Percentiles rank a stretch among this genome's conserved stretches.
These are phyloP conservation scores for Wickerhamomyces silvicola DNA, from an alignment of 805 yeast species.

Conservation along the genomic window DNA sequence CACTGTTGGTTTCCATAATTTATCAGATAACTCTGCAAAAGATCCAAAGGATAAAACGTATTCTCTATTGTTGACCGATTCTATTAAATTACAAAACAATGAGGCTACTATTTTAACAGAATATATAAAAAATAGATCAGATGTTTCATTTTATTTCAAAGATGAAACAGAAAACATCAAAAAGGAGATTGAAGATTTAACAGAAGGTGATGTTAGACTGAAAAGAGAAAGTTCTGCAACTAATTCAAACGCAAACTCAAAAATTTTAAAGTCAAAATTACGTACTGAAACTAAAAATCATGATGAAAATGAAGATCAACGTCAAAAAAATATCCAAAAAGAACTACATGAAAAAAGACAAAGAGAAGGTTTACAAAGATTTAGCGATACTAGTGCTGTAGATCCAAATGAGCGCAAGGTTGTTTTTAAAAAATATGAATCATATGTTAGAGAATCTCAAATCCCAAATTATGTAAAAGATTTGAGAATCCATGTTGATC, in stretches of 20 bases:
- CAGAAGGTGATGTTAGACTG: conserved; percentile 24
- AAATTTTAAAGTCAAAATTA: conserved; percentile 69
- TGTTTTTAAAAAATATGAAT: conserved; percentile 88
- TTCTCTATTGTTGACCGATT: conserved; percentile 73
- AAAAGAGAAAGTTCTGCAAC: conserved; percentile 27
- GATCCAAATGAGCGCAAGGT: conserved; percentile 54
- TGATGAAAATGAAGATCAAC: conserved; percentile 72
- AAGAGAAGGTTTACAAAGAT: conserved; percentile 79
- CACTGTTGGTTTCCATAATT: conserved; percentile 68
- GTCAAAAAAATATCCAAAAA: conserved; percentile 75
- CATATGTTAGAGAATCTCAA: conserved; percentile 89
- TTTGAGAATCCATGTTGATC: conserved; percentile 79
- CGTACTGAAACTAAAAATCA: conserved; percentile 69
- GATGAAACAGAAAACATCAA: conserved; percentile 46
- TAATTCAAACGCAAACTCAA: conserved; percentile 35
- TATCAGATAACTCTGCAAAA: conserved; percentile 40
- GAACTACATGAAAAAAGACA: conserved; percentile 80
- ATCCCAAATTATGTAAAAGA: conserved; percentile 80
- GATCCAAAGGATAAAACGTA: conserved; percentile 52
- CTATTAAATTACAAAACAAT: conserved; percentile 56
- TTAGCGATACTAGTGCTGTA: conserved; percentile 70
- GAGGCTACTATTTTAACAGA: conserved; percentile 66
- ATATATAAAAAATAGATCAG: conserved; percentile 64
- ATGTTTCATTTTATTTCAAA: conserved; percentile 79
- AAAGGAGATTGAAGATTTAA: conserved; percentile 35